Evolutionary conservation across 768 basidiomycete species (phyloP), one percentile per base, ranked within the genome.

Genomic region (Mycena alexandri): DNA sequence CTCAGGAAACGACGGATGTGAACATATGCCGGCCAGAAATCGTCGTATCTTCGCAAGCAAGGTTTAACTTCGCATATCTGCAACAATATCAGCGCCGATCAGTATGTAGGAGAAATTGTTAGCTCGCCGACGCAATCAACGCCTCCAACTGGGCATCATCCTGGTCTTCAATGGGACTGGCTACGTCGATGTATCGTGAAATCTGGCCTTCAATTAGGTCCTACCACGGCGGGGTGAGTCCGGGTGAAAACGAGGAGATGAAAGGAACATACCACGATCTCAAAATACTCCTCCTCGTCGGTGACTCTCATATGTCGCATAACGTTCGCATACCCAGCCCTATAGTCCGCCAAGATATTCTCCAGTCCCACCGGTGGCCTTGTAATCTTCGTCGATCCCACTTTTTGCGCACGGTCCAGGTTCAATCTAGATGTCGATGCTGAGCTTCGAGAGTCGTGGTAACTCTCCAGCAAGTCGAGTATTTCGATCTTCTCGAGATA

Each of bases 231-330:
- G 24, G 13, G 11, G n/a, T 43, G 38, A n/a, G 41, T 21, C 5
- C 19, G 42, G n/a, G 48, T 17, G 29, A 9, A 22, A 33, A 17
- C 21, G 21, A 9, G 24, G 2, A 29, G 4, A 24, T 12, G 14
- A 29, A 22, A 12, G 10, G 24, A 48, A 29, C 24, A 21, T 47
- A 62, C 61, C 42, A 62, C 52, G n/a, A 62, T 24, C n/a, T 42
- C 61, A 22, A 62, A 53, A 12, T 62, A 62, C 21, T 62, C 61
- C 6, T 25, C 21, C 14, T 52, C 51, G 25, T 53, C 51, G 13
- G 17, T n/a, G 7, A 48, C 22, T 21, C 24, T 29, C 61, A 63
- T 46, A 13, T 54, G 52, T 12, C 21, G 43, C 38, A 54, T 22
- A 6, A 52, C 24, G 21, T 43, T 0, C 0, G 22, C 9, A 9